phyloP scores from a whole-genome alignment of 1,139 yeast genomes.

The Taphrina pruni region DNA sequence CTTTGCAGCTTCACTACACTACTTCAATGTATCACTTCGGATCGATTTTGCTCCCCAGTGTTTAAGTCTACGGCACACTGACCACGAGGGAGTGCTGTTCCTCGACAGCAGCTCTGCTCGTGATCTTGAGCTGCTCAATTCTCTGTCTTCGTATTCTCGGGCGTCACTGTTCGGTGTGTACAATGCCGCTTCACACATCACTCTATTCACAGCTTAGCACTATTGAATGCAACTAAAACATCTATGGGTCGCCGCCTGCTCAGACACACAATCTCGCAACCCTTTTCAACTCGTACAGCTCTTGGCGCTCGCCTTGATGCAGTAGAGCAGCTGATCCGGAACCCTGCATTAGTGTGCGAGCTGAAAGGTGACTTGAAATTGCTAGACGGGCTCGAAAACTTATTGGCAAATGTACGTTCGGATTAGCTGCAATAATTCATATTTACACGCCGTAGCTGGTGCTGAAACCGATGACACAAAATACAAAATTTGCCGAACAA shows the following conservation, averaged over 20 bases:
- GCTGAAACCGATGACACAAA: conserved; percentile 48
- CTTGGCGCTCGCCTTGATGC: conserved; percentile 53
- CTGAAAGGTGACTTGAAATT: neutral
- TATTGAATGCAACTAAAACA: conserved; percentile 54
- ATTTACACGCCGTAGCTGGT: conserved; percentile 45
- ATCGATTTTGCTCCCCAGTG: conserved; percentile 52
- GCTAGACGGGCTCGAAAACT: neutral
- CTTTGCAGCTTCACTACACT: conserved; percentile 2
- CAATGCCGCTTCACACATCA: neutral
- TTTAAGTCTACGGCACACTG: conserved; percentile 45
- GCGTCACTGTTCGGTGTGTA: neutral
- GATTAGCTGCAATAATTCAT: too few relatives aligned
- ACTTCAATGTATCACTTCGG: neutral
- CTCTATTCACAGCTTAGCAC: neutral
- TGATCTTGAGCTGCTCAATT: neutral
- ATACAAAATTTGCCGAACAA: conserved; percentile 50
- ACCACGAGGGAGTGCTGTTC: neutral
- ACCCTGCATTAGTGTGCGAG: neutral
- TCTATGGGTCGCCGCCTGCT: conserved; percentile 58
- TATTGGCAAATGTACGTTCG: conserved; percentile 15
- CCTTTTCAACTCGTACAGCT: conserved; percentile 54
- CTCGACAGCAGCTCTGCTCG: neutral
- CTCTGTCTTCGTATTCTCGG: neutral
- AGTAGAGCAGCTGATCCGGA: conserved; percentile 51
- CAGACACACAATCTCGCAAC: conserved; percentile 56